These are phyloP conservation scores for Epicoccum nigrum DNA, from an alignment of 2,329 filamentous ascomycete genomes.

Conservation along the genomic window DNA sequence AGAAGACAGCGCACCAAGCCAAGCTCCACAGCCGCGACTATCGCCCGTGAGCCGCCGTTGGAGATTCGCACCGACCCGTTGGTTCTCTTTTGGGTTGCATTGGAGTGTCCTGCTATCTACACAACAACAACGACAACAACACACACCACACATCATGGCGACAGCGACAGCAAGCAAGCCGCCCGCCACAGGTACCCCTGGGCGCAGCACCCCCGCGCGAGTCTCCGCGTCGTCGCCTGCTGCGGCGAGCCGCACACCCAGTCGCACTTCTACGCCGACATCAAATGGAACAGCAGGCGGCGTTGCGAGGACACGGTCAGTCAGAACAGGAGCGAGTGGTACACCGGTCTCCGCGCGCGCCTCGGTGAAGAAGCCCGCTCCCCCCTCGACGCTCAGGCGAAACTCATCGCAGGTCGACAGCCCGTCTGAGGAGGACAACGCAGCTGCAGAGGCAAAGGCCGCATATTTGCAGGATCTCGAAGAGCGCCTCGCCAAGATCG, in stretches of 20 bases:
- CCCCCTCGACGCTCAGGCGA: slow-evolving; percentile 42
- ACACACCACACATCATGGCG: slow-evolving; percentile 33
- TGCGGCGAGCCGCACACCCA: slow-evolving; percentile 40
- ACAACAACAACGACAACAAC: no score
- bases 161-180: slow-evolving; percentile 46
- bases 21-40: slow-evolving; percentile 16
- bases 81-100: slow-evolving; percentile 13
- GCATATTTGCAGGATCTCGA: slow-evolving; percentile 84
- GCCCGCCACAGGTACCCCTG: slow-evolving; percentile 41
- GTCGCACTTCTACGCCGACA: slow-evolving; percentile 38
- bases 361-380: slow-evolving; percentile 45
- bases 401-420: slow-evolving; percentile 45
- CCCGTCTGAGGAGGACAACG: slow-evolving; percentile 54
- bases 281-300: slow-evolving; percentile 36
- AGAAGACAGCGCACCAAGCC: slow-evolving; percentile 11
- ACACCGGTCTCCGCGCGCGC: slow-evolving; percentile 49
- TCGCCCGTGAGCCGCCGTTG: slow-evolving; percentile 15
- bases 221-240: slow-evolving; percentile 40
- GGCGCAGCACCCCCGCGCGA: slow-evolving; percentile 32
- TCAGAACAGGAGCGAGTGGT: slow-evolving; percentile 40
- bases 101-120: slow-evolving; percentile 1
- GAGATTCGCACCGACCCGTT: slow-evolving; percentile 10
- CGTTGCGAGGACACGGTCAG: slow-evolving; percentile 39
- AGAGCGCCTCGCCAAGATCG: slow-evolving; percentile 79
- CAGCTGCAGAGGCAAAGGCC: slow-evolving; percentile 78